Base-by-base conservation (phyloP, 306 rosid species). In the Aeschynomene evenia region DNA sequence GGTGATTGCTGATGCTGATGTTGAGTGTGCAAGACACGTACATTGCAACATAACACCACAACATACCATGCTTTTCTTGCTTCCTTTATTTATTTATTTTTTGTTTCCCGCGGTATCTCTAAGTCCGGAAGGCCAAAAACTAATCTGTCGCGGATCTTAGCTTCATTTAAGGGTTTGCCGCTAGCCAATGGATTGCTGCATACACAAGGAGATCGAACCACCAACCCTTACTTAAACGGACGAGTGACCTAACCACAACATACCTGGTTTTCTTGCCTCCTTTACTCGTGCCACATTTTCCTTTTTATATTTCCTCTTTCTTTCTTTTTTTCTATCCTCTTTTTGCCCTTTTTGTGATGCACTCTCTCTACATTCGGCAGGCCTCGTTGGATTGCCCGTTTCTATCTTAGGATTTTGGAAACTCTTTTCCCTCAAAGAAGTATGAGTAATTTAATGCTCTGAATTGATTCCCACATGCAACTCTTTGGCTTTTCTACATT, bases 401-500 rank as follows among this genome's bases (percentile, higher is more conserved):
- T 28, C 18, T 59, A 39, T 76, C 49, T 26, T 4, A 48, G 5
- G 65, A 65, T 74, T n/a, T 54, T 74, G 52, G 28, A 28, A 74
- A 20, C 46, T 65, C 58, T 74, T 74, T 74, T n/a, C 40, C 40
- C 3, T 13, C 0, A 26, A 24, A 19, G 15, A 36, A 62, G 12
- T 24, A 53, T 10, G 26, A 16, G 8, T 37, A 18, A 52, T 37
- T 51, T 62, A 10, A 12, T 40, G 4, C 22, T 51, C 37, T 16
- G 51, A 24, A 9, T 37, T 72, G 10, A 16, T 56, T 49, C 37
- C 37, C 6, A 50, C 46, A 19, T 66, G 31, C 31, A 28, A 28
- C 0, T 28, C 4, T 28, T 28, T n/a, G n/a, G n/a, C n/a, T n/a
- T n/a, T n/a, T n/a, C n/a, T n/a, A n/a, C n/a, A n/a, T n/a, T n/a